Evolutionary conservation across 2,329 filamentous ascomycete species (phyloP), one percentile per base, ranked within the genome.

Genomic region (Dothideomycetes sp.): DNA sequence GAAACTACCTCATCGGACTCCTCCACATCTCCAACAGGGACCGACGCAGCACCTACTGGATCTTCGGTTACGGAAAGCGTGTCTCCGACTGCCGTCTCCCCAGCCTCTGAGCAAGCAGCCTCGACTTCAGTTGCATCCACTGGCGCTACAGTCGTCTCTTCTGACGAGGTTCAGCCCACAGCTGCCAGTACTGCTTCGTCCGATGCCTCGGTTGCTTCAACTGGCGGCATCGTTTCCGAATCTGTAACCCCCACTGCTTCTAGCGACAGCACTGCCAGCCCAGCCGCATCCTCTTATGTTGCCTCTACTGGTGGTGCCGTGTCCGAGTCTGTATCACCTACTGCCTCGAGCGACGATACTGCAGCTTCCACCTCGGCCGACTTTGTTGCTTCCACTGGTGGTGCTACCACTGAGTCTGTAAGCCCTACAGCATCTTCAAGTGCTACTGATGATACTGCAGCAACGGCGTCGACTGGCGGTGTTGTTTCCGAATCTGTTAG

Each of bases 281-380:
- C 34, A 7, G 34, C 34, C 10, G 5, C 19, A 3, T 37, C 36
- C 10, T 18, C 14, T 18, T 12, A 5, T 14, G 42, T 38, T 33
- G 47, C 34, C 12, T 43, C 43, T 11, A 45, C 46, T 34, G 44
- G 44, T 11, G 37, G 40, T 29, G n/a, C 41, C 18, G 38, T 35
- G 5, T 30, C 30, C 9, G 17, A 37, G 8, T 31, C 29, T 18
- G 36, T 42, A 5, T 10, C 24, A 12, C 36, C 36, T 7, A 37
- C 40, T 12, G 19, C 4, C 19, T 36, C 38, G 19, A 22, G 18
- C 11, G 38, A 35, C 8, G 31, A 22, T 11, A 41, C 27, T 7
- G 34, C 22, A 27, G 31, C 17, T n/a, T 12, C 39, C 10, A 22
- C 12, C 3, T 35, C 38, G 18, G 16, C 29, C 12, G 18, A 31